Evolutionary conservation across 176 grass and related monocot genomes (phyloP), one percentile per base, ranked within the genome.

Genomic region (Bonia amplexicaulis): DNA sequence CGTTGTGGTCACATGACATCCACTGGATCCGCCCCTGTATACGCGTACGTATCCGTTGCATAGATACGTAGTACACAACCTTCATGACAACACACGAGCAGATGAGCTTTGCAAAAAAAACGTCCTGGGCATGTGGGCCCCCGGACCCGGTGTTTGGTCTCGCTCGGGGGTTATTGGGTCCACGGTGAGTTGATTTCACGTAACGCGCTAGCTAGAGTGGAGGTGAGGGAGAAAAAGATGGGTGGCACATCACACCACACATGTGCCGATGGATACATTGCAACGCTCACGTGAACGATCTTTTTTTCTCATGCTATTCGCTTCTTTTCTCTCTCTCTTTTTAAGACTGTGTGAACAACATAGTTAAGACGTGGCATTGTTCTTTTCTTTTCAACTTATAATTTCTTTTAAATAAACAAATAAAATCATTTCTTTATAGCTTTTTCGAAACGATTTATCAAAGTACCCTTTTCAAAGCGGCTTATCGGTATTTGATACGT

Each of bases 131-230:
- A 63, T 15, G 81, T 80, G 87, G 87, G 46, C 47, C 20, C 26
- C 35, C 33, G 8, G 1, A 0, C 35, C 35, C 35, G 4, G 35
- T 45, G 19, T 23, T 48, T 19, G n/a, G 76, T 68, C 47, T 59
- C 48, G 9, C 61, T 26, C 1, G 14, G 27, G 7, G 31, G 51
- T 7, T 29, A 12, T 41, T 54, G 61, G 87, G 82, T 75, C 77
- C 87, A 85, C 70, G 77, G 77, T 77, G 72, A 47, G 71, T 71
- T 62, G 71, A 81, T 85, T 89, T 71, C 42, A 85, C 77, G 82
- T 47, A 60, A 44, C 1, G 35, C 4, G 59, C 23, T 25, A 40
- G 27, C 39, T 16, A n/a, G 16, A 6, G 14, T 75, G 49, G 27
- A 74, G 9, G 27, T 35, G 33, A 72, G 37, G 27, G 25, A 26